phyloP scores from a whole-genome alignment of 1,284 basidiomycete species.

The Volvariella surrecta region DNA sequence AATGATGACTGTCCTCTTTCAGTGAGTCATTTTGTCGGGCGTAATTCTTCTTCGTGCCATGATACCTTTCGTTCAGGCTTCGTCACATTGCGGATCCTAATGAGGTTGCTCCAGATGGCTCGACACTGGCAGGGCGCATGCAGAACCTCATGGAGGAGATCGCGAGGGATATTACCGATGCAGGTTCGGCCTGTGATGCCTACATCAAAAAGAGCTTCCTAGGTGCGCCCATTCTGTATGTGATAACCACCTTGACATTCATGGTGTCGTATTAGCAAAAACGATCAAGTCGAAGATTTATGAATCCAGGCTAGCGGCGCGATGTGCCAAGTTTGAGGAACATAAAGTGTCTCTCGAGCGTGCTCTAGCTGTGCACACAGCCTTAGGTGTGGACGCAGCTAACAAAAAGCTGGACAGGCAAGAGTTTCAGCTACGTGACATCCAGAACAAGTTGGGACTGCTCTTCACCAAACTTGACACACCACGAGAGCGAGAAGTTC shows the following conservation, averaged over 20 bases:
- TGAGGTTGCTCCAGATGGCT: slow-evolving; percentile 13
- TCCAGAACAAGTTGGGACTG: slow-evolving; percentile 12
- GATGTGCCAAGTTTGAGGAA: slow-evolving; percentile 21
- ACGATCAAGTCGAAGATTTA: slow-evolving; percentile 28
- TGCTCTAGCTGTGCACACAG: slow-evolving; percentile 24
- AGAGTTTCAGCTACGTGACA: slow-evolving; percentile 13
- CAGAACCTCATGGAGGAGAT: slow-evolving; percentile 15
- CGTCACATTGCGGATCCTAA: slow-evolving; percentile 14
- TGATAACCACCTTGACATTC: neutral
- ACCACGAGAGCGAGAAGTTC: slow-evolving; percentile 20
- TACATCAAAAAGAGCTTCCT: slow-evolving; percentile 20
- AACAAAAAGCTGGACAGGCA: slow-evolving; percentile 21
- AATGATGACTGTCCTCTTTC: slow-evolving; percentile 32
- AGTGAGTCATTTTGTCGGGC: slow-evolving; percentile 19
- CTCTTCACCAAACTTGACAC: slow-evolving; percentile 20
- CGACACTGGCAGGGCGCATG: slow-evolving; percentile 13
- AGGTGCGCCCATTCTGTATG: slow-evolving; percentile 11
- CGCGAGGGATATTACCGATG: slow-evolving; percentile 17
- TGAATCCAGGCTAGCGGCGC: slow-evolving; percentile 25
- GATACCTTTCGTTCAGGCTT: slow-evolving; percentile 8
- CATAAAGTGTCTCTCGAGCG: slow-evolving; percentile 24
- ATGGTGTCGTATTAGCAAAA: slow-evolving; percentile 18
- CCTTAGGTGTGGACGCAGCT: slow-evolving; percentile 21
- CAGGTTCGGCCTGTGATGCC: slow-evolving; percentile 18
- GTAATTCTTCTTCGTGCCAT: no score